A percentile compares a stretch with the other conserved stretches of the same genome.
phyloP scores from a whole-genome alignment of 2,329 filamentous ascomycete genomes.

The Pleomassaria siparia region DNA sequence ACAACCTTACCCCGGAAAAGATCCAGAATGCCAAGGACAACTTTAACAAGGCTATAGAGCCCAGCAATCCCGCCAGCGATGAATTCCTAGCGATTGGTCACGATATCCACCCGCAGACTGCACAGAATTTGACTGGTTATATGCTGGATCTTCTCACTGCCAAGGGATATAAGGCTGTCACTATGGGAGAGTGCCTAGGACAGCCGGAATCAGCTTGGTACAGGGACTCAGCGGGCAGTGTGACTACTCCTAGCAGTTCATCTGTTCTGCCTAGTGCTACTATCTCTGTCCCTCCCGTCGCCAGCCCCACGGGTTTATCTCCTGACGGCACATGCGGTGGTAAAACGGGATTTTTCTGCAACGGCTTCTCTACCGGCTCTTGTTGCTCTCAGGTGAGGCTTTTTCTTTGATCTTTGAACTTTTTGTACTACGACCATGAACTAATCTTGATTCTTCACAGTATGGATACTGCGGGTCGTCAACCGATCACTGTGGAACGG shows the following conservation, averaged over 20 bases:
- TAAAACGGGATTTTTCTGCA: constrained; percentile 26
- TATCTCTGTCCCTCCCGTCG: constrained; percentile 2
- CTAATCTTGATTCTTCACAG: too few species aligned
- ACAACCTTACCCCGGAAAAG: constrained; percentile 28
- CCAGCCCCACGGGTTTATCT: constrained; percentile 18
- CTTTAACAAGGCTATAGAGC: constrained; percentile 47
- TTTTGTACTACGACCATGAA: too few species aligned
- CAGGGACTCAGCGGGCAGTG: constrained; percentile 42
- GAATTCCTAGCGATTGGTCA: constrained; percentile 57
- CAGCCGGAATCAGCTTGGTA: constrained; percentile 53
- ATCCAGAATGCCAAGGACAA: constrained; percentile 38
- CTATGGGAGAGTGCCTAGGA: constrained; percentile 52
- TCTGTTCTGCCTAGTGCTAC: constrained; percentile 15
- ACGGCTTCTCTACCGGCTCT: constrained; percentile 39
- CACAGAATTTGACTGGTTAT: constrained; percentile 45
- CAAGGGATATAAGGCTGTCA: constrained; percentile 48
- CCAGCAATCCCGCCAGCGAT: constrained; percentile 25
- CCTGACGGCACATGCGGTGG: constrained; percentile 20
- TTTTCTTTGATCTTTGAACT: too few species aligned
- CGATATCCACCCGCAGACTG: constrained; percentile 52
- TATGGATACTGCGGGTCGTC: constrained; percentile 32
- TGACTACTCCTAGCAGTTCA: constrained; percentile 31
- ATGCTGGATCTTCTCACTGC: constrained; percentile 45
- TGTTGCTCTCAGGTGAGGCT: too few species aligned
- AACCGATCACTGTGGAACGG: too few species aligned